Conservation (phyloP, 805 yeast genomes). For the Kodamaea neixiangensis region DNA sequence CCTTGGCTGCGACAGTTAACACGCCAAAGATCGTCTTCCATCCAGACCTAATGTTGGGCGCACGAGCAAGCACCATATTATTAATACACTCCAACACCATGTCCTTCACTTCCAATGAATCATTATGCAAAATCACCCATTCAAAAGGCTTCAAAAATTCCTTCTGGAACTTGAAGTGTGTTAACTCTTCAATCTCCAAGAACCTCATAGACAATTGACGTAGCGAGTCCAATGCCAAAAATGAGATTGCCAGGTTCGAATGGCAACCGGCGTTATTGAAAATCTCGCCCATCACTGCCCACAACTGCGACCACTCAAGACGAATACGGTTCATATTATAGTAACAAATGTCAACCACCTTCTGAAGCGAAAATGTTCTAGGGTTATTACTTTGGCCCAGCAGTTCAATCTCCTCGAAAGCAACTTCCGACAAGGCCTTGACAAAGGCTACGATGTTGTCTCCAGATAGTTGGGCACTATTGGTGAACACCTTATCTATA, state of each 20-base stretch:
- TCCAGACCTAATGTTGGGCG: slow-evolving; percentile 80
- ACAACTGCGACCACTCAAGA: slow-evolving; percentile 93
- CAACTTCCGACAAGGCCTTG: slow-evolving; percentile 80
- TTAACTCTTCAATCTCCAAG: slow-evolving; percentile 87
- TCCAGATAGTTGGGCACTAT: slow-evolving; percentile 76
- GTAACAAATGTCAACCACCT: slow-evolving; percentile 95
- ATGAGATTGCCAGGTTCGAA: slow-evolving; percentile 70
- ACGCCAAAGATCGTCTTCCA: slow-evolving; percentile 90
- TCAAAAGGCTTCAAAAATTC: slow-evolving; percentile 92
- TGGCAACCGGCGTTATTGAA: slow-evolving; percentile 86
- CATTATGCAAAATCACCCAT: slow-evolving; percentile 68
- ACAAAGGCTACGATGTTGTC: slow-evolving; percentile 87
- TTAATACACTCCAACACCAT: slow-evolving; percentile 88
- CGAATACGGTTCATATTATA: slow-evolving; percentile 96
- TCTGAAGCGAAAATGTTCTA: slow-evolving; percentile 88
- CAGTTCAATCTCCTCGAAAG: slow-evolving; percentile 87
- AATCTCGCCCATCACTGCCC: slow-evolving; percentile 91
- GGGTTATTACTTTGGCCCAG: slow-evolving; percentile 83
- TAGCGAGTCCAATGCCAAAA: slow-evolving; percentile 91
- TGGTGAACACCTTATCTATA: slow-evolving; percentile 84
- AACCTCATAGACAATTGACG: slow-evolving; percentile 92
- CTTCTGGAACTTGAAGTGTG: slow-evolving; percentile 93
- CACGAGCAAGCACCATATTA: slow-evolving; percentile 79
- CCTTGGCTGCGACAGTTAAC: slow-evolving; percentile 70
- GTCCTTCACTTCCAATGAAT: slow-evolving; percentile 71